These are phyloP conservation scores for Arthrobotrys conoides DNA, from an alignment of 2,329 filamentous ascomycete genomes.

Conservation along the genomic window DNA sequence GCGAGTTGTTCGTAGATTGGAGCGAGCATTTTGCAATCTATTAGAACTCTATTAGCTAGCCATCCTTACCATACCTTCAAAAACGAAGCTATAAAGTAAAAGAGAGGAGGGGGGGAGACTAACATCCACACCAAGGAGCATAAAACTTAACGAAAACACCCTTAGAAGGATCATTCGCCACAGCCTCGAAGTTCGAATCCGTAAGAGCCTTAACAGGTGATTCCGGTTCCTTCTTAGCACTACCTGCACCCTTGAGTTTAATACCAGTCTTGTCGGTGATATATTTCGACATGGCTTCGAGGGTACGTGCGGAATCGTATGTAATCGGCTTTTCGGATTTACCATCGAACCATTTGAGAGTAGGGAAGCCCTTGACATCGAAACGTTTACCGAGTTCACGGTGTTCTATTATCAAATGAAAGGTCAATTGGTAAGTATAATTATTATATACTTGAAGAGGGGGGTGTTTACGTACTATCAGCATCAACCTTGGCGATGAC, in stretches of 20 bases:
- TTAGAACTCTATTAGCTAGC: not conserved
- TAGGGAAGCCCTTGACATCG: conserved; percentile 94
- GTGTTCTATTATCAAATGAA: conserved; percentile 70
- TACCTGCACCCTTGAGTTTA: conserved; percentile 76
- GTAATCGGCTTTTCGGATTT: conserved; percentile 88
- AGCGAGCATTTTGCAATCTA: conserved; percentile 96
- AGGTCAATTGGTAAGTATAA: conserved; percentile 4
- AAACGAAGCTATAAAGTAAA: not conserved
- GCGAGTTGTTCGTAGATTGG: conserved; percentile 92
- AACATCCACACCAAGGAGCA: conserved; percentile 98
- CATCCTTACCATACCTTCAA: not conserved
- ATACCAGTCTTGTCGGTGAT: conserved; percentile 88
- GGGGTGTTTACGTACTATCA: conserved; percentile 71
- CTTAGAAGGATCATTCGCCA: conserved; percentile 82
- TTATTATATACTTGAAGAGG: not conserved
- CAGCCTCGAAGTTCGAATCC: conserved; percentile 81
- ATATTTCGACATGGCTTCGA: conserved; percentile 86
- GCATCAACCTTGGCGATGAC: conserved; percentile 97
- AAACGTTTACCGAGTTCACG: conserved; percentile 86
- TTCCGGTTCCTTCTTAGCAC: conserved; percentile 76
- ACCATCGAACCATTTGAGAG: conserved; percentile 97
- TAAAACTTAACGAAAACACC: conserved; percentile 96
- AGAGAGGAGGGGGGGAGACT: conserved; percentile 65
- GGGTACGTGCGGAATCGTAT: conserved; percentile 87
- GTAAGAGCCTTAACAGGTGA: conserved; percentile 85